Conservation (phyloP, 106 monocot genomes). For the Vanilla planifolia region DNA sequence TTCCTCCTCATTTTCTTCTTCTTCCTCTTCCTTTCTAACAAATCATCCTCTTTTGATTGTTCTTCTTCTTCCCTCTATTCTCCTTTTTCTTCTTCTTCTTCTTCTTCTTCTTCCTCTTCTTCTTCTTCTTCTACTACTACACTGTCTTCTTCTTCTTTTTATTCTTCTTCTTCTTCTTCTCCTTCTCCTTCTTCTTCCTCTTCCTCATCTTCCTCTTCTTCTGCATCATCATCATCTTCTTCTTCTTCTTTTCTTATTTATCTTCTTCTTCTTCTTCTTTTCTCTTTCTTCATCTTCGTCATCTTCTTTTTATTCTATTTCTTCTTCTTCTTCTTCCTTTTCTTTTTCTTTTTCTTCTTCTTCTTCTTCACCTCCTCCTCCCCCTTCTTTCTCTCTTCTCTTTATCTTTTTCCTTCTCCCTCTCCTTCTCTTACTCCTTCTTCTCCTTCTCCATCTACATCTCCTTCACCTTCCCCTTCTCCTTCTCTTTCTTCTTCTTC, state of each 20-base stretch:
- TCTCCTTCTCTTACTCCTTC: too few relatives aligned
- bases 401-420: too few relatives aligned
- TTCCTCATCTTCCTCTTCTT: neutral
- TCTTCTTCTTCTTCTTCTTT: too few relatives aligned
- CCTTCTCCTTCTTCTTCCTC: neutral
- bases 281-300: too few relatives aligned
- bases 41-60: too few relatives aligned
- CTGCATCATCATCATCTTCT: too few relatives aligned
- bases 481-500: too few relatives aligned
- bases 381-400: neutral
- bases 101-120: neutral
- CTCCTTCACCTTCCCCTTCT: neutral
- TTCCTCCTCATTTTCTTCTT: neutral
- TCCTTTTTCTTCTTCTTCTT: neutral
- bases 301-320: too few relatives aligned
- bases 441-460: too few relatives aligned
- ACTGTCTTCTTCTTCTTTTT: too few relatives aligned
- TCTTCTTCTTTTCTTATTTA: too few relatives aligned
- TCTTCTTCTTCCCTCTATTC: neutral
- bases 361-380: neutral
- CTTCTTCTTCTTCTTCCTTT: neutral
- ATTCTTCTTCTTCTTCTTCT: neutral
- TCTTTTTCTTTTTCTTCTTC: neutral
- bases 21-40: neutral
- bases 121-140: neutral